Base-by-base conservation (phyloP, 768 basidiomycete genomes). In the Boletellus ananas region DNA sequence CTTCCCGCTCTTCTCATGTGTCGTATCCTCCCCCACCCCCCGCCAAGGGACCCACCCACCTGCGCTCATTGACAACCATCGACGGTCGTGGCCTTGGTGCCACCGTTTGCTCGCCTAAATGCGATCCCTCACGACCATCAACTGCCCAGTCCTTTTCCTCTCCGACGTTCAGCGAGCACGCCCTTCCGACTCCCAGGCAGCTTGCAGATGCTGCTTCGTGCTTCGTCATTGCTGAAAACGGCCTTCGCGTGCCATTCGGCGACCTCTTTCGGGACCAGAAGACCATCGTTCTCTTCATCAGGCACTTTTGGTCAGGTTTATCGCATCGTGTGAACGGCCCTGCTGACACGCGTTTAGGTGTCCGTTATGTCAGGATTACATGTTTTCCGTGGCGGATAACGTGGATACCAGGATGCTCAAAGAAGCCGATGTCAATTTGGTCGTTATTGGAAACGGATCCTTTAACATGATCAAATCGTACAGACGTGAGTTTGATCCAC, bases 361-460 rank as follows among this genome's bases (percentile, higher is more conserved):
- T 62, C 85, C 88, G 0, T 68, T 83, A 12, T 91, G 89, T 66
- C 90, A 92, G 61, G 92, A 95, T 65, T 96, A 94, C 66, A 82
- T 94, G 76, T 74, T 79, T 36, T 84, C 82, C 31, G 75, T 90
- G 55, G 69, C 72, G 69, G 72, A 63, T 45, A 73, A 77, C 40
- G 65, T 83, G 55, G 54, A 79, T 56, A 63, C 71, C 49, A 72
- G 72, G 66, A 66, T 72, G 6, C 72, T 87, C 20, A 68, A 73
- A 50, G 65, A 69, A 53, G 73, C 76, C 20, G 72, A 74, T 23
- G 75, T 85, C 27, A 78, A 81, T 46, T 65, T 93, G 38, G 74
- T 92, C 42, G 74, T 94, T 57, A 82, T 94, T 63, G 80, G 87
- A 39, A 87, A 90, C 60, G 92, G 92, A 6, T 79, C 90, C 0